A percentile compares a stretch with the other conserved stretches of the same genome.
Evolutionary conservation across 73 alveolate species (phyloP).

Genomic region (Paramecium sonneborni): DNA sequence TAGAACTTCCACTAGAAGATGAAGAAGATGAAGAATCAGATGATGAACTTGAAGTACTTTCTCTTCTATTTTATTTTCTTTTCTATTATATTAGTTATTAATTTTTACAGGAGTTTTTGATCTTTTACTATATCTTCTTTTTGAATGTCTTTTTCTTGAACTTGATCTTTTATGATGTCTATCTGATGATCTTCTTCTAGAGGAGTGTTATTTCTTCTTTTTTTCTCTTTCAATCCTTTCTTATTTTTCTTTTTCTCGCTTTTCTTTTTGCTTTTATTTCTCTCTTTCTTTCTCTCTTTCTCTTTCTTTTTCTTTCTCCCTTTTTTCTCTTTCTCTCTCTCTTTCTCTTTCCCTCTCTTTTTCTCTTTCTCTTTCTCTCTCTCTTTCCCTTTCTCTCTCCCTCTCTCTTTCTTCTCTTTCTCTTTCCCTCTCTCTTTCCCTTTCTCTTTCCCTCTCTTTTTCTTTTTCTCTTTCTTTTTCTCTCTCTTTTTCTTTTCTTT

Average conservation of each 20-base stretch:
- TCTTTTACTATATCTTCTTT: neutral
- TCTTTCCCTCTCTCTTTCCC: neutral
- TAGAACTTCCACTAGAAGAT: slow-evolving; percentile 40
- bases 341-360: neutral
- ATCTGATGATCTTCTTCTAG: neutral
- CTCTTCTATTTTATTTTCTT: slow-evolving; percentile 5
- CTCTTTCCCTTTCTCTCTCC: neutral
- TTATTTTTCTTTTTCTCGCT: slow-evolving; percentile 1
- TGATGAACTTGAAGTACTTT: slow-evolving; percentile 7
- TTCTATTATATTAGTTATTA: neutral
- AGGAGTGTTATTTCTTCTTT: neutral
- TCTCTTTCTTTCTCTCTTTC: neutral
- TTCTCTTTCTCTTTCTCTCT: neutral
- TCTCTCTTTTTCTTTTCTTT: neutral
- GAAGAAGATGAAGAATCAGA: slow-evolving; percentile 41
- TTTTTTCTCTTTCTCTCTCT: neutral
- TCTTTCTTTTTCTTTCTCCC: neutral
- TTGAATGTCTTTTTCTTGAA: slow-evolving; percentile 14
- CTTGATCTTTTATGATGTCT: slow-evolving; percentile 7
- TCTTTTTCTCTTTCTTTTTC: neutral
- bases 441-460: neutral
- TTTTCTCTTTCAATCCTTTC: neutral
- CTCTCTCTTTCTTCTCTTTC: neutral
- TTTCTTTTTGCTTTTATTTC: neutral
- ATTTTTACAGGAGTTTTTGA: slow-evolving; percentile 16